Evolutionary conservation across 2,329 filamentous ascomycete species (phyloP).

Genomic region (Metarhizium anisopliae): DNA sequence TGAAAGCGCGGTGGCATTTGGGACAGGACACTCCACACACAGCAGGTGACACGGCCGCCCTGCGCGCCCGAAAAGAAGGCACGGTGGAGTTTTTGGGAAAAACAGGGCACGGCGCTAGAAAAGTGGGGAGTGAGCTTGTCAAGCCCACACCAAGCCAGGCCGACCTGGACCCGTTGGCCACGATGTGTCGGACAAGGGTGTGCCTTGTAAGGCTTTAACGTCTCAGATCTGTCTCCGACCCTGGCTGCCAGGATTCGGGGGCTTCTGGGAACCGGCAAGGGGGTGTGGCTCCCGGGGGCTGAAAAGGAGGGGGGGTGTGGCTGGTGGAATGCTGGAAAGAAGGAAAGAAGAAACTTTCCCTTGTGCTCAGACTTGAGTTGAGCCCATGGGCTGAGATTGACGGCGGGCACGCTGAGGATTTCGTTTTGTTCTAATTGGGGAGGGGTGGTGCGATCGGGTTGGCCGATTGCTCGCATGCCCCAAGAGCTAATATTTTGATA

Average conservation of each 20-base stretch:
- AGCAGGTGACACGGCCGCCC: too few species aligned
- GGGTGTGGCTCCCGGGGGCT: background rate
- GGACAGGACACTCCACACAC: background rate
- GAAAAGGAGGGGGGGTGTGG: background rate
- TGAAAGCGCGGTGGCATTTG: too few species aligned
- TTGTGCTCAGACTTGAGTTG: background rate
- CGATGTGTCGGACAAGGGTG: background rate
- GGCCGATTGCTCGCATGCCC: background rate
- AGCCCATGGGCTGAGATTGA: background rate
- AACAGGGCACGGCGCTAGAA: background rate
- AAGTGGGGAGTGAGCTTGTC: background rate
- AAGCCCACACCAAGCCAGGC: background rate
- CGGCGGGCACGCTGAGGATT: background rate
- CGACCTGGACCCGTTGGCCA: background rate
- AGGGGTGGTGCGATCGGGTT: background rate
- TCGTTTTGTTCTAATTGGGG: background rate
- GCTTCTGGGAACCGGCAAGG: background rate
- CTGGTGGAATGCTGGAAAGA: background rate
- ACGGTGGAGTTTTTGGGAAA: too few species aligned
- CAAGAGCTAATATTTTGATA: too few species aligned
- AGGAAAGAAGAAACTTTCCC: background rate
- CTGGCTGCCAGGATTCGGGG: background rate
- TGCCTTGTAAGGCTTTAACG: background rate
- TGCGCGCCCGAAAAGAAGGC: too few species aligned
- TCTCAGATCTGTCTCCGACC: background rate